These are phyloP conservation scores for Stephania yunnanensis DNA, from an alignment of 164 flowering plant genomes.

Conservation along the genomic window DNA sequence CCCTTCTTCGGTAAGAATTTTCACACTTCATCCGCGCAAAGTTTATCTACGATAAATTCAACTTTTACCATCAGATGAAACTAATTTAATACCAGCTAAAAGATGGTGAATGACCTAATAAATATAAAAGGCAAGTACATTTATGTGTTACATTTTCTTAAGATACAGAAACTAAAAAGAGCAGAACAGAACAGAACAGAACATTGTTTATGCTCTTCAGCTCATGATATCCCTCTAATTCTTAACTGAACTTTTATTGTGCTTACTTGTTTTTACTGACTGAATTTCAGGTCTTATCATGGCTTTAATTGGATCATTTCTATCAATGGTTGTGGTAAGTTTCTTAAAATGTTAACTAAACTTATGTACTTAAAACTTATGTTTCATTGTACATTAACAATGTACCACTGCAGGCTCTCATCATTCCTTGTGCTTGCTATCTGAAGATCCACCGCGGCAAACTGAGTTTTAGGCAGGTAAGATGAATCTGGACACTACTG, in stretches of 20 bases:
- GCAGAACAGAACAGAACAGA: too few relatives aligned
- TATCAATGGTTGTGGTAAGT: constrained; percentile 68
- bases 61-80: too few relatives aligned
- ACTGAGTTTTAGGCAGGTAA: constrained; percentile 36
- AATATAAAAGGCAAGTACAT: too few relatives aligned
- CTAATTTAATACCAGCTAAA: too few relatives aligned
- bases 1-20: constrained; percentile 62
- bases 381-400: not conserved
- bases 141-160: too few relatives aligned
- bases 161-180: too few relatives aligned
- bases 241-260: not conserved
- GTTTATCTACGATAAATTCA: too few relatives aligned
- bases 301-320: constrained; percentile 66
- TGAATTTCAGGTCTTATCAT: constrained; percentile 43
- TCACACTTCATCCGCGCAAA: too few relatives aligned
- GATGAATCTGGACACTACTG: not conserved
- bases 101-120: too few relatives aligned
- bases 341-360: not conserved
- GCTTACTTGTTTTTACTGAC: not conserved
- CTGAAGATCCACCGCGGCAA: constrained; percentile 37
- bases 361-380: not conserved
- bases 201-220: not conserved
- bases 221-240: not conserved
- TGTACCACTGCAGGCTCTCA: constrained; percentile 31
- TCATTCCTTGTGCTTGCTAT: constrained; percentile 61